These are phyloP conservation scores for Westerdykella aurantiaca DNA, from an alignment of 2,329 filamentous ascomycete genomes.

Conservation along the genomic window DNA sequence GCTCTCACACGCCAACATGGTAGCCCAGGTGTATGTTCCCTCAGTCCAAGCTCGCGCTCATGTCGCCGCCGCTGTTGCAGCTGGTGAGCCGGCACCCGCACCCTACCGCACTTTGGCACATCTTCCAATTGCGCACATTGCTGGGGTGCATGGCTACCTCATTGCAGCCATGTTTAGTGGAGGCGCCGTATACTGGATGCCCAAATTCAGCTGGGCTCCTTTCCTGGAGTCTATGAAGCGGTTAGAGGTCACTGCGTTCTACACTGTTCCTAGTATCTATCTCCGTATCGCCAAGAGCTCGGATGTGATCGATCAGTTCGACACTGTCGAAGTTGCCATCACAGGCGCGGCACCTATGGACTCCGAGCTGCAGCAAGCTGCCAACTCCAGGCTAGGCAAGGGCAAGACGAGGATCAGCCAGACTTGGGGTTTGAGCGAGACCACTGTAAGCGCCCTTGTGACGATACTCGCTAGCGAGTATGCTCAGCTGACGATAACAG, in stretches of 20 bases:
- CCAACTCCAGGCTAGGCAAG: constrained; percentile 42
- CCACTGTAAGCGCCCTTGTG: constrained; percentile 27
- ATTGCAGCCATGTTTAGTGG: constrained; percentile 32
- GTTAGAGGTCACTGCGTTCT: constrained; percentile 49
- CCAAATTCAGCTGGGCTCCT: constrained; percentile 48
- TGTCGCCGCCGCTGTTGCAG: constrained; percentile 8
- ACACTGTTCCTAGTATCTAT: constrained; percentile 55
- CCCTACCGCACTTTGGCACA: constrained; percentile 38
- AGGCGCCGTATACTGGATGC: constrained; percentile 53
- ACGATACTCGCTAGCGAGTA: constrained; percentile 25
- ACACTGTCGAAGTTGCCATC: constrained; percentile 42
- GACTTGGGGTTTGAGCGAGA: constrained; percentile 55
- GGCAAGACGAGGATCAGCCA: constrained; percentile 42
- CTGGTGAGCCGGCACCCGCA: constrained; percentile 16
- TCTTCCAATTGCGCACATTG: constrained; percentile 42
- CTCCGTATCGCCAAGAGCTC: constrained; percentile 52
- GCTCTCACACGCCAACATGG: constrained; percentile 37
- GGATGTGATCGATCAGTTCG: constrained; percentile 51
- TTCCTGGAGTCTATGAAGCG: constrained; percentile 49
- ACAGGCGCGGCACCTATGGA: constrained; percentile 53
- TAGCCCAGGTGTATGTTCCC: constrained; percentile 26
- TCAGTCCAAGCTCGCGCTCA: constrained; percentile 10
- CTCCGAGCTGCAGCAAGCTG: constrained; percentile 46
- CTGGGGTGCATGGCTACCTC: constrained; percentile 40
- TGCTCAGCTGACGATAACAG: constrained; percentile 21